Base-by-base conservation (phyloP, 2,329 filamentous ascomycete species). In the Fusarium paranaense region DNA sequence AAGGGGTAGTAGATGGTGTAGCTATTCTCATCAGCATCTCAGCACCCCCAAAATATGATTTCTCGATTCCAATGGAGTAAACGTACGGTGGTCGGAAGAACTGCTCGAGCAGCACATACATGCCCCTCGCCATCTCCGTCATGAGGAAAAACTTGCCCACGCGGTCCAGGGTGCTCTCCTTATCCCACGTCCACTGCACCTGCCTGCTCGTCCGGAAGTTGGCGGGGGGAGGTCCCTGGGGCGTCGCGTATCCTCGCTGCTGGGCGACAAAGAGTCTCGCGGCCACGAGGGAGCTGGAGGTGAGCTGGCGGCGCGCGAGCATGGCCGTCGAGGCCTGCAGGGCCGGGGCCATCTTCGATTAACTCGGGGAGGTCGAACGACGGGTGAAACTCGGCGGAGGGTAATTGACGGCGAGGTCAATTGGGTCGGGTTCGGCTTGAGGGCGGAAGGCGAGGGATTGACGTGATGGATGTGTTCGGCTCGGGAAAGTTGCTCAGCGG, bases 1-100 rank as follows among this genome's bases (percentile, higher is more conserved):
- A 98, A 99, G 50, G 97, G 97, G 82, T 99, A 99, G 88, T 91
- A 98, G 82, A 99, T 99, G 60, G 97, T 99, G 86, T 98, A 98
- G 79, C 95, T 98, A 69, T 32, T 62, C 50, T 62, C 20, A 25
- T 79, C 66, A 79, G 76, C 64, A 64, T 25, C 27, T 38, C n/a
- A 37, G 16, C 14, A 30, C 16, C 13, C 20, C 13, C 14, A 8
- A 9, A 18, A 37, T 4, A 16, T 8, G 18, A 18, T 37, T 11
- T 38, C 30, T 47, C 42, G 4, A 20, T 14, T 6, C n/a, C 30
- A 40, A 62, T 52, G 27, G 47, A 45, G 33, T 30, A 32, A 57
- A 95, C 95, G 89, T 90, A 98, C 94, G 97, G 95, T 86, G 96
- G 95, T 84, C 97, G 90, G 89, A 99, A 98, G 90, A 93, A 99